Conservation (phyloP, 495 filamentous ascomycete genomes). For the Xylaria acuta region DNA sequence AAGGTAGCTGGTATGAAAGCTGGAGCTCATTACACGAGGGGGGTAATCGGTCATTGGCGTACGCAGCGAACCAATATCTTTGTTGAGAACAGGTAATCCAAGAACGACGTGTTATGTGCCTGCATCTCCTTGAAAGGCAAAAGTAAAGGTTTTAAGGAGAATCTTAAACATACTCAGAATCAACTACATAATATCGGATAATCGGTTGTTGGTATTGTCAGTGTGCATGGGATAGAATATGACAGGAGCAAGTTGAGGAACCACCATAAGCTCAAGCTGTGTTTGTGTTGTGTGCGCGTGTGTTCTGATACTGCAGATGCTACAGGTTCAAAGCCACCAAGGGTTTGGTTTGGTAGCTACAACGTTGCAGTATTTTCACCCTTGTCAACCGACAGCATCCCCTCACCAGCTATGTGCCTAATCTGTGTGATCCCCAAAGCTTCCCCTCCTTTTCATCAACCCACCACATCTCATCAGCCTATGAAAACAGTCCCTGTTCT, state of each 20-base stretch:
- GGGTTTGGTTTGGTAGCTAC: conserved; percentile 12
- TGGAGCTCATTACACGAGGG: neutral
- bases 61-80: neutral
- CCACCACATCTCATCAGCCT: conserved; percentile 22
- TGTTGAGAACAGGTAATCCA: neutral
- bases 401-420: neutral
- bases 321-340: neutral
- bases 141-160: neutral
- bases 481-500: conserved; percentile 14
- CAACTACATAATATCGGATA: neutral
- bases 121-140: neutral
- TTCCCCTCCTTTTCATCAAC: conserved; percentile 18
- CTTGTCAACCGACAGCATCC: neutral
- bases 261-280: neutral
- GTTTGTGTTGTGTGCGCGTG: neutral
- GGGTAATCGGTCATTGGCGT: neutral
- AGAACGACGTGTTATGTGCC: neutral
- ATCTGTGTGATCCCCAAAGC: neutral
- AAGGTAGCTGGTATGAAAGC: neutral
- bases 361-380: conserved; percentile 19
- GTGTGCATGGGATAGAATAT: neutral
- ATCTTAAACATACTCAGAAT: neutral
- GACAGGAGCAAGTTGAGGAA: neutral
- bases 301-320: neutral
- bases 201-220: neutral